Conservation (phyloP, 176 grass and related monocot species). For the Rhynchospora pubera region DNA sequence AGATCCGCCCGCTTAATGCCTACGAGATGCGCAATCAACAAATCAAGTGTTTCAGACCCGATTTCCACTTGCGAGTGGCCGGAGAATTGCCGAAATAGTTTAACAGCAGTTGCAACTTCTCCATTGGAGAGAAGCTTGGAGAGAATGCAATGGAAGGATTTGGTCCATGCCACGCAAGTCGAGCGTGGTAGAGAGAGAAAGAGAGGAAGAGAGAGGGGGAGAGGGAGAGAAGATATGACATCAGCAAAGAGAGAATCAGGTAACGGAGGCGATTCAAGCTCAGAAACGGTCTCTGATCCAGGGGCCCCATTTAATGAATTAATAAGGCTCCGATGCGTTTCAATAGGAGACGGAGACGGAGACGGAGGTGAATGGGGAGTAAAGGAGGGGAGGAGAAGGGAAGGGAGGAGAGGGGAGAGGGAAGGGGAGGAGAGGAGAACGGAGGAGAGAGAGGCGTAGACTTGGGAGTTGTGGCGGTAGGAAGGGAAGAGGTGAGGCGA, state of each 20-base stretch:
- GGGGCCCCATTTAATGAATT: not conserved
- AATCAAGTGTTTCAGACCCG: constrained; percentile 36
- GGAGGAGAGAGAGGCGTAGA: constrained; percentile 36
- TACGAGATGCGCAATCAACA: constrained; percentile 35
- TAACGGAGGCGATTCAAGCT: constrained; percentile 16
- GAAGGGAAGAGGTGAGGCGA: constrained; percentile 48
- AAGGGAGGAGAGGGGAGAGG: constrained; percentile 25
- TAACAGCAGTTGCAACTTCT: constrained; percentile 31
- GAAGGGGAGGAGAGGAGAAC: constrained; percentile 27
- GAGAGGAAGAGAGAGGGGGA: constrained; percentile 20
- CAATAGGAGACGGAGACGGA: not conserved
- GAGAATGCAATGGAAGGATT: constrained; percentile 67
- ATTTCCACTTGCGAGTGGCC: constrained; percentile 32
- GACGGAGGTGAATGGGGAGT: not conserved
- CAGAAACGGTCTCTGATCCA: not conserved
- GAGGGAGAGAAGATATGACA: constrained; percentile 35
- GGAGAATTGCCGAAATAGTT: constrained; percentile 35
- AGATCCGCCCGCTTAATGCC: constrained; percentile 29
- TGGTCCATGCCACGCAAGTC: constrained; percentile 48
- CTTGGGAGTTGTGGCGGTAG: constrained; percentile 56
- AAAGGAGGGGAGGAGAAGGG: constrained; percentile 34
- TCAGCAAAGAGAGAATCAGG: constrained; percentile 46
- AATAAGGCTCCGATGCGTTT: not conserved
- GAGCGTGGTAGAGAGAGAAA: constrained; percentile 44
- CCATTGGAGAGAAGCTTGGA: constrained; percentile 30